Percentiles rank a stretch among this genome's conserved stretches.
Conservation (phyloP, 768 basidiomycete species). For the Rubroboletus satanas region DNA sequence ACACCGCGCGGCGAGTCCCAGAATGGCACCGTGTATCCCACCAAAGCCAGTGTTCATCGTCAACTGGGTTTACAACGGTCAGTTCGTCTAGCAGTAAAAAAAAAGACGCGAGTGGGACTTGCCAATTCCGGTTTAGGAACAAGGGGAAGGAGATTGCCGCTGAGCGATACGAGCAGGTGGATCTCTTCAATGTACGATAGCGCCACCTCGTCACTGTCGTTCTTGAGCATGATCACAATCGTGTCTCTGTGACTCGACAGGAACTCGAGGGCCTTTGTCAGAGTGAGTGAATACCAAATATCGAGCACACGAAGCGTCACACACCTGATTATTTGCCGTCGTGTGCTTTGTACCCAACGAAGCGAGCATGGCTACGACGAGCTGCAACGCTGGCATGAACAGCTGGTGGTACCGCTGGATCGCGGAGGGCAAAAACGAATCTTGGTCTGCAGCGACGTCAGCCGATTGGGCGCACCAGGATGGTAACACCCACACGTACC, state of each 20-base stretch:
- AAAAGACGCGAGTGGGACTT: conserved; percentile 24
- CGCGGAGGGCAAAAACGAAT: conserved; percentile 84
- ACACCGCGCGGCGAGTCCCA: conserved; percentile 69
- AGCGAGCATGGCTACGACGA: conserved; percentile 72
- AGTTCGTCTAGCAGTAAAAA: background rate
- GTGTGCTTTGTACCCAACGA: conserved; percentile 69
- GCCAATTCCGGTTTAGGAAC: conserved; percentile 80
- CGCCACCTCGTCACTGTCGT: conserved; percentile 58
- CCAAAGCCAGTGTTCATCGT: conserved; percentile 80
- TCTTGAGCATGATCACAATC: conserved; percentile 76
- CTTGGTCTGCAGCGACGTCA: conserved; percentile 51
- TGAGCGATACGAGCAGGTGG: conserved; percentile 71
- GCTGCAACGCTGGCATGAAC: conserved; percentile 81
- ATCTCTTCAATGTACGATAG: conserved; percentile 73
- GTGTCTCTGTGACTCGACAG: conserved; percentile 80
- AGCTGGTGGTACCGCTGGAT: conserved; percentile 90
- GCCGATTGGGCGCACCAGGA: background rate
- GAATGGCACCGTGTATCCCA: conserved; percentile 74
- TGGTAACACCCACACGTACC: conserved; percentile 43
- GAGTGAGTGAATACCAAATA: background rate
- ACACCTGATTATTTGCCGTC: conserved; percentile 66
- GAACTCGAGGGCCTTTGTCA: conserved; percentile 54
- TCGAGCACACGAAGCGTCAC: background rate
- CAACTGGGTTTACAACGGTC: conserved; percentile 32
- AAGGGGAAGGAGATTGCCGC: conserved; percentile 61